Conservation (phyloP, 2,329 filamentous ascomycete genomes). For the Diaporthe destruens region DNA sequence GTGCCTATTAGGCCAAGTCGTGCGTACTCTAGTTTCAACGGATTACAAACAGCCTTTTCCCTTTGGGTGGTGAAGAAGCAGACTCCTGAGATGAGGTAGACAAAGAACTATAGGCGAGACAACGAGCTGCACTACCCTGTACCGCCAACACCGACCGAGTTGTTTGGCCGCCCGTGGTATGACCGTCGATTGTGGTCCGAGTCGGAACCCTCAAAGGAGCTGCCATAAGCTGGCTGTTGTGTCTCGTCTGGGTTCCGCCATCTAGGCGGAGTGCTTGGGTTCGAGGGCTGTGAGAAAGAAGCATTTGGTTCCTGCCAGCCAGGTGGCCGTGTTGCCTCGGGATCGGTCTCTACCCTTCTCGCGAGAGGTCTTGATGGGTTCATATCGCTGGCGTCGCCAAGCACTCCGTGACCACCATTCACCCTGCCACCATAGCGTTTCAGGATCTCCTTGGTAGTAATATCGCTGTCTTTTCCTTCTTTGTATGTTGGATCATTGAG, state of each 20-base stretch:
- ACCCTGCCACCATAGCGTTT: conserved; percentile 84
- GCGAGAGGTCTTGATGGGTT: conserved; percentile 67
- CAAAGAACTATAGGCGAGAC: conserved; percentile 25
- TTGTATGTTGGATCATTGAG: conserved; percentile 83
- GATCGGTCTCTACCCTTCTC: conserved; percentile 86
- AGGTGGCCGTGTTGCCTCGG: conserved; percentile 57
- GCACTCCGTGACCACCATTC: conserved; percentile 65
- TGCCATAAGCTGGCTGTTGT: conserved; percentile 59
- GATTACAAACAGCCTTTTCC: conserved; percentile 40
- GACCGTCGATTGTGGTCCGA: conserved; percentile 61
- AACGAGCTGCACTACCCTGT: conserved; percentile 45
- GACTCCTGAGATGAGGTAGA: conserved; percentile 18
- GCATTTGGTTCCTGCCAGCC: conserved; percentile 75
- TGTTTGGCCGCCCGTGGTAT: conserved; percentile 64
- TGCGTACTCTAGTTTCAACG: conserved; percentile 40
- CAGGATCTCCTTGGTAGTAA: conserved; percentile 97
- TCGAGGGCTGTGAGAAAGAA: conserved; percentile 53
- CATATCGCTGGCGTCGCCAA: conserved; percentile 69
- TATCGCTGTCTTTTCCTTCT: conserved; percentile 71
- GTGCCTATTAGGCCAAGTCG: conserved; percentile 22
- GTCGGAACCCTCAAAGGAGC: conserved; percentile 60
- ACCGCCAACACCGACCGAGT: conserved; percentile 63
- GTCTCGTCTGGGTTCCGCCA: conserved; percentile 62
- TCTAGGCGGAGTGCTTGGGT: conserved; percentile 63
- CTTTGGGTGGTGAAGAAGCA: conserved; percentile 7